Percentiles rank a stretch among this genome's conserved stretches.
These are phyloP conservation scores for Hygrocybe punicea DNA, from an alignment of 768 basidiomycete species.

Conservation along the genomic window DNA sequence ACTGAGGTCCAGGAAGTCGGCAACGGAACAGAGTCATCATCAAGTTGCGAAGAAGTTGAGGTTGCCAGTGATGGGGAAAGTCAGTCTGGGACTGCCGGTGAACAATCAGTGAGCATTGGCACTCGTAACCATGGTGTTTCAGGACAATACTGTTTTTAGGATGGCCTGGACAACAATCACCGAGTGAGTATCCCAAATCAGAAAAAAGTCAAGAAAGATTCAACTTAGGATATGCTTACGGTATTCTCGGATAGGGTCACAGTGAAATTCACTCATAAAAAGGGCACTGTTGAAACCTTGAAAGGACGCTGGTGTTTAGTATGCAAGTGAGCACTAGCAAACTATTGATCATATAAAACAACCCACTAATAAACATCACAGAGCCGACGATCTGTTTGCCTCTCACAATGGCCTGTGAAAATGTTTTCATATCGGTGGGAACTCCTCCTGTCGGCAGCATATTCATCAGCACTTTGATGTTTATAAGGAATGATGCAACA, in stretches of 20 bases:
- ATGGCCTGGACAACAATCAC: not conserved
- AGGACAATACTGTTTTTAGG: not conserved
- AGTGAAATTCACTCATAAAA: not conserved
- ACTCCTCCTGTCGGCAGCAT: slow-evolving; percentile 12
- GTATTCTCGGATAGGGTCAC: not conserved
- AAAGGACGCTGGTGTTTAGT: slow-evolving; percentile 9
- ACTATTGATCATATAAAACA: not conserved
- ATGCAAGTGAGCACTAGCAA: slow-evolving; percentile 8
- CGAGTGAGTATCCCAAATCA: not conserved
- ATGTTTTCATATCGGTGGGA: slow-evolving; percentile 11
- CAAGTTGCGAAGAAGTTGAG: too few relatives aligned
- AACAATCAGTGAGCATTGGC: too few relatives aligned
- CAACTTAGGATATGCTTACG: not conserved
- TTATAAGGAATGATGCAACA: slow-evolving; percentile 9
- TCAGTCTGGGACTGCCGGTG: too few relatives aligned
- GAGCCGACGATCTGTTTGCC: not conserved
- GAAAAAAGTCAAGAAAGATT: not conserved
- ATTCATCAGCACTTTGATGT: slow-evolving; percentile 15
- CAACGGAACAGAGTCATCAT: too few relatives aligned
- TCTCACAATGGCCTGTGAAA: slow-evolving; percentile 2
- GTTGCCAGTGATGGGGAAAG: too few relatives aligned
- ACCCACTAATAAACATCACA: not conserved
- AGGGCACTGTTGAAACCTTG: not conserved
- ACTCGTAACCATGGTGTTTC: too few relatives aligned
- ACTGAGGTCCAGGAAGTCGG: too few relatives aligned